Evolutionary conservation across 257 asterid species (phyloP), one percentile per base, ranked within the genome.

Genomic region (Solanum chilense): DNA sequence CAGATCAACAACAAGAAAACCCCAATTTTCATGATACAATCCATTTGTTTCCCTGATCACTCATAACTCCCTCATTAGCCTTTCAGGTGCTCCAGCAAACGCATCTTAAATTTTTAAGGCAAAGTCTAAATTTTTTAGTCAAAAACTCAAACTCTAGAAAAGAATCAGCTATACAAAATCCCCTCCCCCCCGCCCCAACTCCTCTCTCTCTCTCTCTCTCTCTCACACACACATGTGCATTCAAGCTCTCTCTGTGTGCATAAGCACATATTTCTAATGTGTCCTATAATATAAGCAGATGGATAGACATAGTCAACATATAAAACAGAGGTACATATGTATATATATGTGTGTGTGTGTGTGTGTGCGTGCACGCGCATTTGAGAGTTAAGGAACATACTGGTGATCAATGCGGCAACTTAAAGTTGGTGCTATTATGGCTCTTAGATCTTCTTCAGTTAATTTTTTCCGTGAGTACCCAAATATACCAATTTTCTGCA

Each of bases 401-500:
- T 89, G 92, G 83, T 91, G 91, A 89, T 91, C 92, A 62, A 92
- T 90, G 83, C 92, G 94, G 90, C 93, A 91, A 86, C 92, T 90
- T 89, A 92, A 88, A 71, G 90, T 92, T 86, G 93, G 89, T 68
- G 92, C 94, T 85, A 90, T 87, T 73, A 91, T 90, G 80, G 91
- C 90, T 88, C 94, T 87, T 88, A 91, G 84, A 66, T 89, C 91
- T 37, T 89, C 92, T 89, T 92, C 91, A 33, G 92, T 88, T 71
- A 92, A 62, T 20, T 81, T 81, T 89, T 90, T 90, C 86, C 93
- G 81, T 10, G 93, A 91, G 86, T 92, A 91, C 86, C 94, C 93
- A 88, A 89, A 90, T 89, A 91, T 86, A 81, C 83, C 87, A 66
- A 92, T 82, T 71, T 90, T 90, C 92, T 90, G 93, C 89, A 89